Conservation (phyloP, 257 asterid species). For the Jaltomata sinuosa region DNA sequence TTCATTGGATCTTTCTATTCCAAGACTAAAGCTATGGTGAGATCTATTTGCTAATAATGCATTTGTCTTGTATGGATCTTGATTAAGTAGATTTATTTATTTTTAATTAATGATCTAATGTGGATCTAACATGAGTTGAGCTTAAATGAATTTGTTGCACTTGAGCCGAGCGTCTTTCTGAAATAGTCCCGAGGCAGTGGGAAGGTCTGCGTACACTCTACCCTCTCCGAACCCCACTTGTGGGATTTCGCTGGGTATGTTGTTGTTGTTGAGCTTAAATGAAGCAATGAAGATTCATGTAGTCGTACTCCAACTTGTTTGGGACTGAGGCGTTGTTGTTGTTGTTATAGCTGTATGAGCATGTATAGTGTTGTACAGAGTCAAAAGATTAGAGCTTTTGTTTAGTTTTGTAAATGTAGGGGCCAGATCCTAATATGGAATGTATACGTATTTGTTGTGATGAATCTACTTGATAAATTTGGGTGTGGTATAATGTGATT, state of each 20-base stretch:
- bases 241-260: no score
- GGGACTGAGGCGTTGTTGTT: background rate
- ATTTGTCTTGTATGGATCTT: background rate
- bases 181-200: no score
- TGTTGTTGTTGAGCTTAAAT: background rate
- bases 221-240: no score
- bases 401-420: background rate
- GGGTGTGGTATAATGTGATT: background rate
- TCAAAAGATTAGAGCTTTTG: background rate
- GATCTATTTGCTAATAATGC: background rate
- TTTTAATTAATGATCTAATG: background rate
- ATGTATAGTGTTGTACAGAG: background rate
- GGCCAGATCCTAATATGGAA: background rate
- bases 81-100: background rate
- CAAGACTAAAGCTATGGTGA: conserved; percentile 87
- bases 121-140: background rate
- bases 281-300: background rate
- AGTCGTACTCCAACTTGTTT: background rate
- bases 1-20: conserved; percentile 79
- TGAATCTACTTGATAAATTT: background rate
- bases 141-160: background rate
- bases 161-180: no score
- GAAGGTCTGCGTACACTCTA: no score
- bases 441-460: background rate
- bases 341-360: background rate